Percentiles rank a stretch among this genome's conserved stretches.
Conservation (phyloP, 495 filamentous ascomycete genomes). For the Choiromyces venosus region DNA sequence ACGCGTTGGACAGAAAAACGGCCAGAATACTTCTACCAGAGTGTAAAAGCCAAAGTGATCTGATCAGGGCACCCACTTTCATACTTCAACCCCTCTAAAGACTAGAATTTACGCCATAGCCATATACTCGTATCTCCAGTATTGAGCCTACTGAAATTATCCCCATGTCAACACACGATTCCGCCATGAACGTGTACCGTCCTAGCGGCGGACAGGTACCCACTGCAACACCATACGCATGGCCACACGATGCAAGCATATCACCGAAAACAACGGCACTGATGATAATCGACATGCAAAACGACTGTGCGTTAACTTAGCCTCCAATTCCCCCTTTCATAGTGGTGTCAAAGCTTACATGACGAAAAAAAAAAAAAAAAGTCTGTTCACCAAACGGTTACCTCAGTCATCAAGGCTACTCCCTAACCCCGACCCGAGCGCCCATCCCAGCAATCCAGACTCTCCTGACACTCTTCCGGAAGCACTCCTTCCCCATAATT, state of each 20-base stretch:
- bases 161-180: not conserved
- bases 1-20: not conserved
- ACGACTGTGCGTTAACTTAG: constrained; percentile 53
- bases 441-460: constrained; percentile 51
- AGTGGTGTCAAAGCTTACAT: constrained; percentile 5
- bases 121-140: not conserved
- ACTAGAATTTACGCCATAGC: not conserved
- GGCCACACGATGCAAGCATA: constrained; percentile 59
- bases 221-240: constrained; percentile 53
- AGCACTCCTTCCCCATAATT: constrained; percentile 49
- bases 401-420: constrained; percentile 56
- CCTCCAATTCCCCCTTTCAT: constrained; percentile 3
- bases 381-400: constrained; percentile 58
- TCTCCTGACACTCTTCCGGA: constrained; percentile 19
- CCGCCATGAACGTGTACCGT: not conserved
- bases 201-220: not conserved
- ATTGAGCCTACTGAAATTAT: not conserved
- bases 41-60: not conserved
- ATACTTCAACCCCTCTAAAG: not conserved
- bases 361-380: constrained; percentile 39
- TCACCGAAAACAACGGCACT: constrained; percentile 58
- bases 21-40: not conserved
- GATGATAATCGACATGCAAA: constrained; percentile 69
- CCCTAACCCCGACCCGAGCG: constrained; percentile 50
- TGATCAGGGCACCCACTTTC: not conserved